Percentiles rank a stretch among this genome's conserved stretches.
Conservation (phyloP, 176 grass and related monocot genomes). For the Paspalum notatum region DNA sequence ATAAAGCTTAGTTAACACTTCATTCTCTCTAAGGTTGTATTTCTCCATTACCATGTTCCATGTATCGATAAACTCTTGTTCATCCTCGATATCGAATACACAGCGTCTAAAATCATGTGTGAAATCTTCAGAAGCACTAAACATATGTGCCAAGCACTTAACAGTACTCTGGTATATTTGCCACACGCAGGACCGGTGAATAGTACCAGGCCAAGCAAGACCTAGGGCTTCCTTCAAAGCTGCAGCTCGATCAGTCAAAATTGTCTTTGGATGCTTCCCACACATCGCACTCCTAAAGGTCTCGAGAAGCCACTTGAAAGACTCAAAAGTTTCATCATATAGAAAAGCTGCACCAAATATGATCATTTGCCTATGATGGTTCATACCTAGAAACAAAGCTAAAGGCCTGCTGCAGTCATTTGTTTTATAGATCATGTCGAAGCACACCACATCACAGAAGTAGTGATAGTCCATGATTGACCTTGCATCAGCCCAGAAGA, state of each 20-base stretch:
- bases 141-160: constrained; percentile 55
- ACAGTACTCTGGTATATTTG: constrained; percentile 81
- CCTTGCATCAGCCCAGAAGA: constrained; percentile 86
- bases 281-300: constrained; percentile 77
- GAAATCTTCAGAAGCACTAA: constrained; percentile 56
- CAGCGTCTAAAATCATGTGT: constrained; percentile 71
- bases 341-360: constrained; percentile 84
- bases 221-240: constrained; percentile 66
- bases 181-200: constrained; percentile 63
- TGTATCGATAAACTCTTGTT: constrained; percentile 68
- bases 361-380: constrained; percentile 80
- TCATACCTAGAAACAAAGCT: constrained; percentile 85
- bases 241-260: constrained; percentile 63
- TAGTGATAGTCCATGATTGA: constrained; percentile 84
- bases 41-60: constrained; percentile 78
- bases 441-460: constrained; percentile 84
- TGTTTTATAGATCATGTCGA: constrained; percentile 71
- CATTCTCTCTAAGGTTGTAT: constrained; percentile 72
- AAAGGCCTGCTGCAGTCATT: constrained; percentile 67
- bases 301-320: constrained; percentile 92
- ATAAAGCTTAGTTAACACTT: constrained; percentile 69
- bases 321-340: constrained; percentile 87
- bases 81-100: constrained; percentile 77
- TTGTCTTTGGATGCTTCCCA: constrained; percentile 65
- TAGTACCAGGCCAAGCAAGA: constrained; percentile 64